Base-by-base conservation (phyloP, 1,284 basidiomycete species). In the Serendipita sp. region DNA sequence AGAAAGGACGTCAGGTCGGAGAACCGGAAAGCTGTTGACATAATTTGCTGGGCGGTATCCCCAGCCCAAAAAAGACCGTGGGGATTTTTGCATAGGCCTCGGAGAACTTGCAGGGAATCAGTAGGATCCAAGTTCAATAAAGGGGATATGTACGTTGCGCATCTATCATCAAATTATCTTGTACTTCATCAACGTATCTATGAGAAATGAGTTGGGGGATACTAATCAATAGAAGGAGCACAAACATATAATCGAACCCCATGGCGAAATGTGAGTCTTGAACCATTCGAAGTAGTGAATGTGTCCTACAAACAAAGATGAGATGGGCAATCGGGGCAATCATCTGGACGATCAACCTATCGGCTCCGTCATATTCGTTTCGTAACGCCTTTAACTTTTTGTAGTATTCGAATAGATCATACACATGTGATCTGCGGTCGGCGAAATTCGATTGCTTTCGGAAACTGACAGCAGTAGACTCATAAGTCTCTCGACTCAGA, bases 31-130 rank as follows among this genome's bases (percentile, higher is more conserved):
- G 83, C 80, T 63, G 83, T 86, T 0, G 86, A 77, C 0, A 82
- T 82, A n/a, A 89, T 88, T 0, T 85, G 85, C 67, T 89, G 87
- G 0, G 87, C 86, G 0, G 87, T 89, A 68, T 89, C 87, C 0
- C 87, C 87, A 0, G 87, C 87, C 83, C 84, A 89, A 68, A 88
- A 87, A 26, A 86, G 71, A 0, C 87, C 87, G 61, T 84, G 73
- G 0, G 80, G 77, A 67, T 88, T 87, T 10, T 71, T 71, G 67
- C 84, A 87, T 1, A 88, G 68, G 0, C 71, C 73, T 12, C 84
- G 74, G 47, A 89, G 69, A 1, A 89, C 86, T 87, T 22, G 22
- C 32, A 15, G 6, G 22, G 3, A 17, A 2, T 15, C 6, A 12
- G 5, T 35, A 29, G 53, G 55, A 6, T 32, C 50, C 41, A 63